A percentile compares a stretch with the other conserved stretches of the same genome.
Conservation (phyloP, 768 basidiomycete species). For the Amanita pallidorosea region DNA sequence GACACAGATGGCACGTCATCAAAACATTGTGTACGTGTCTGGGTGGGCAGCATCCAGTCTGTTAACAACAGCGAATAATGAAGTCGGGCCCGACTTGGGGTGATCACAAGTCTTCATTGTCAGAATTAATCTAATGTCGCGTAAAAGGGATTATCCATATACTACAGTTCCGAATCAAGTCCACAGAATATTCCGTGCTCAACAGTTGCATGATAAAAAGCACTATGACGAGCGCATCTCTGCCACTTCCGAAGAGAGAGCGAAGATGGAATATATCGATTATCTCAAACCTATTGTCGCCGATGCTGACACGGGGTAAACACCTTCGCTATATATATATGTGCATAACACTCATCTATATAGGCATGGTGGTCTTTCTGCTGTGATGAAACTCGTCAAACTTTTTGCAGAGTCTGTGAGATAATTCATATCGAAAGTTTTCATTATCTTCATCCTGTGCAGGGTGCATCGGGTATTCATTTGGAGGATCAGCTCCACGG, state of each 20-base stretch:
- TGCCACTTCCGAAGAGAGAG: slow-evolving; percentile 49
- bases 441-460: neutral
- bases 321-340: slow-evolving; percentile 1
- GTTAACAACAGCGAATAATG: slow-evolving; percentile 82
- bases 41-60: slow-evolving; percentile 88
- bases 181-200: slow-evolving; percentile 82
- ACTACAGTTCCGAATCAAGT: slow-evolving; percentile 96
- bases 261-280: slow-evolving; percentile 70
- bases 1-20: slow-evolving; percentile 86
- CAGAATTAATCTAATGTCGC: neutral
- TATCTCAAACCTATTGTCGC: slow-evolving; percentile 91
- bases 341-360: slow-evolving; percentile 2
- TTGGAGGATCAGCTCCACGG: slow-evolving; percentile 92
- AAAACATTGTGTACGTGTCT: slow-evolving; percentile 85
- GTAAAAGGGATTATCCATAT: slow-evolving; percentile 82
- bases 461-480: slow-evolving; percentile 87
- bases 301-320: slow-evolving; percentile 88
- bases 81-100: slow-evolving; percentile 91
- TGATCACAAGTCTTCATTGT: slow-evolving; percentile 24
- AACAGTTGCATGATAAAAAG: slow-evolving; percentile 88
- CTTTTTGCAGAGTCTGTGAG: slow-evolving; percentile 85
- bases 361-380: slow-evolving; percentile 87
- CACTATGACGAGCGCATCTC: slow-evolving; percentile 81
- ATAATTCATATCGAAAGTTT: neutral
- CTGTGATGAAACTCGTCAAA: slow-evolving; percentile 91